Evolutionary conservation across 2,329 filamentous ascomycete genomes (phyloP), one percentile per base, ranked within the genome.

Genomic region (Chaetothyriales sp.): DNA sequence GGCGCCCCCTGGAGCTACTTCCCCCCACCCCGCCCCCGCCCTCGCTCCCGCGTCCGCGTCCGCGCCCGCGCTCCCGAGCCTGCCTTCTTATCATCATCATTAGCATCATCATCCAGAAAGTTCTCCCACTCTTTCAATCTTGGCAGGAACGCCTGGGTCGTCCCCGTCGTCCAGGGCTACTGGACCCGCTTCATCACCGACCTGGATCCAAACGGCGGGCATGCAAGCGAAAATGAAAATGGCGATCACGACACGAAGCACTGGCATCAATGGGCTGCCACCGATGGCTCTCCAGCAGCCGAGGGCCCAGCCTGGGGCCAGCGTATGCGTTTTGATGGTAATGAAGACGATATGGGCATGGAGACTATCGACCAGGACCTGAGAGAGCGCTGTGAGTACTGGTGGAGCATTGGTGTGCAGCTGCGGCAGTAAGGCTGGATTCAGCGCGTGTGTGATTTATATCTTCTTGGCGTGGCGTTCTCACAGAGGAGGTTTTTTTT

Each of bases 181-280:
- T 88, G 83, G 82, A 77, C 79, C 1, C 84, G 79, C 56, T 89
- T 89, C 61, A 79, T 89, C 53, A 68, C 76, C 22, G 71, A 70
- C 0, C 72, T 79, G 39, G 71, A 89, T 62, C 84, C 84, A 0
- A 89, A 88, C 61, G 69, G 59, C 15, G n/a, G n/a, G n/a, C 44
- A 55, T 36, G 43, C 49, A 45, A n/a, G 44, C 1, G 19, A 48
- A 4, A 53, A 53, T 15, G 4, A 39, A 5, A 12, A 36, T 8
- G 32, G 12, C 32, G 8, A 36, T 12, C 10, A 15, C 32, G 10
- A 39, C 32, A 39, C 2, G 8, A 39, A 2, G 12, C 10, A 39
- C 10, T 39, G 32, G 32, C 3, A 15, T 39, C 32, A 15, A 15
- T 39, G 32, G 32, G 12, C 10, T 39, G 43, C 10, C n/a, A n/a